Evolutionary conservation across 2,329 filamentous ascomycete species (phyloP).

Genomic region (Neurospora crassa): DNA sequence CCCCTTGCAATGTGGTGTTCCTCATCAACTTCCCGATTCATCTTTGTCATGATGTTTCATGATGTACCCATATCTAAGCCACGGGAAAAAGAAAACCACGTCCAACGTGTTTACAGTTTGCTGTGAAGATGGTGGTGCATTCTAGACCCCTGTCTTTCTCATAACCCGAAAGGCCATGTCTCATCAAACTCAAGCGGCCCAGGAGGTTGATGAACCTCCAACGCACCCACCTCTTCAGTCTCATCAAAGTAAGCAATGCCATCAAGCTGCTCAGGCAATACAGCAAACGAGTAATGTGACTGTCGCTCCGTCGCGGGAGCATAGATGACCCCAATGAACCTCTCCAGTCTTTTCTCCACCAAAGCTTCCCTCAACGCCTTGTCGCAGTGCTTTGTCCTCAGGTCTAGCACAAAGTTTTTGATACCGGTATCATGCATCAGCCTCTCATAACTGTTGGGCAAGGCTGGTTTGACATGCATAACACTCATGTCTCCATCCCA

Average conservation of each 20-base stretch:
- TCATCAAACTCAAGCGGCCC: constrained; percentile 32
- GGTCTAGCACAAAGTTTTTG: constrained; percentile 34
- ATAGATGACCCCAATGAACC: constrained; percentile 45
- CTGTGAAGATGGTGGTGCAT: background rate
- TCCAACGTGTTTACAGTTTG: background rate
- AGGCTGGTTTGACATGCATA: constrained; percentile 36
- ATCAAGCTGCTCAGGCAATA: constrained; percentile 39
- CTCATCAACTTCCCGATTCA: background rate
- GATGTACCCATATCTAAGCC: background rate
- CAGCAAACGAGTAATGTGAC: constrained; percentile 38
- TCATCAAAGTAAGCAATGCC: constrained; percentile 40
- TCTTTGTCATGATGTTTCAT: background rate
- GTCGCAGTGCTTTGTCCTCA: constrained; percentile 28
- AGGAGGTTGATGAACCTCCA: constrained; percentile 35
- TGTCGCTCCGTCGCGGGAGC: constrained; percentile 36
- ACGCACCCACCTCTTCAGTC: constrained; percentile 32
- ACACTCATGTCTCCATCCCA: constrained; percentile 42
- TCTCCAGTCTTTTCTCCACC: constrained; percentile 30
- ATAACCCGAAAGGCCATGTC: constrained; percentile 43
- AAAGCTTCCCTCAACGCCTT: constrained; percentile 27
- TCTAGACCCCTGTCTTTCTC: background rate
- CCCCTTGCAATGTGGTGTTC: background rate
- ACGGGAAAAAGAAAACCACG: background rate
- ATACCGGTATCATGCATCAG: constrained; percentile 36
- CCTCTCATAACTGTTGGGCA: constrained; percentile 38